Evolutionary conservation across 1,139 yeast genomes (phyloP).

Genomic region (Wickerhamomyces sp.): DNA sequence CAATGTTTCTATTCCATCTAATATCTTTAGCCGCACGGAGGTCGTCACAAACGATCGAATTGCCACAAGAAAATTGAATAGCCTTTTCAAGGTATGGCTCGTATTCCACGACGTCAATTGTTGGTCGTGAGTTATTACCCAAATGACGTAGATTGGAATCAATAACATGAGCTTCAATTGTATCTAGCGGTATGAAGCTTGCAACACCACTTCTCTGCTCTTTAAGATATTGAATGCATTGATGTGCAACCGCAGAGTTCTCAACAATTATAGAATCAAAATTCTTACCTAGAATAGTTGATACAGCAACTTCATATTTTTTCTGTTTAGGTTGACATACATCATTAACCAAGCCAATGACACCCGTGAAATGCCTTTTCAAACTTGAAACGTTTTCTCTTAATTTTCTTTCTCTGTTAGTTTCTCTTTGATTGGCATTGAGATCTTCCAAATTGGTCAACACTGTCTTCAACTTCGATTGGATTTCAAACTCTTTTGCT

Average conservation of each 20-base stretch:
- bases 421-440: constrained; percentile 72
- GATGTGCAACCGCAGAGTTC: constrained; percentile 66
- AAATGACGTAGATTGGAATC: constrained; percentile 53
- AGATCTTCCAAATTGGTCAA: constrained; percentile 64
- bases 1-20: constrained; percentile 62
- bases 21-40: constrained; percentile 65
- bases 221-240: constrained; percentile 77
- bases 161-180: constrained; percentile 60
- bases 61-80: constrained; percentile 75
- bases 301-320: constrained; percentile 71
- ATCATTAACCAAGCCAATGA: constrained; percentile 75
- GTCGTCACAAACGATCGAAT: constrained; percentile 74
- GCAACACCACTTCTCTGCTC: constrained; percentile 85
- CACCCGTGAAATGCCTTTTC: constrained; percentile 74
- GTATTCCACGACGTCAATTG: constrained; percentile 68
- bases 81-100: constrained; percentile 74
- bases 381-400: constrained; percentile 70
- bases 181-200: constrained; percentile 84
- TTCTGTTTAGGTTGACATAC: constrained; percentile 75
- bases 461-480: constrained; percentile 61
- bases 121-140: constrained; percentile 54
- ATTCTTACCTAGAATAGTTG: constrained; percentile 74
- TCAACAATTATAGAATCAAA: constrained; percentile 85
- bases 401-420: constrained; percentile 60
- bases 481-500: constrained; percentile 49